phyloP scores from a whole-genome alignment of 306 rosid genomes.

The Arachis stenosperma region DNA sequence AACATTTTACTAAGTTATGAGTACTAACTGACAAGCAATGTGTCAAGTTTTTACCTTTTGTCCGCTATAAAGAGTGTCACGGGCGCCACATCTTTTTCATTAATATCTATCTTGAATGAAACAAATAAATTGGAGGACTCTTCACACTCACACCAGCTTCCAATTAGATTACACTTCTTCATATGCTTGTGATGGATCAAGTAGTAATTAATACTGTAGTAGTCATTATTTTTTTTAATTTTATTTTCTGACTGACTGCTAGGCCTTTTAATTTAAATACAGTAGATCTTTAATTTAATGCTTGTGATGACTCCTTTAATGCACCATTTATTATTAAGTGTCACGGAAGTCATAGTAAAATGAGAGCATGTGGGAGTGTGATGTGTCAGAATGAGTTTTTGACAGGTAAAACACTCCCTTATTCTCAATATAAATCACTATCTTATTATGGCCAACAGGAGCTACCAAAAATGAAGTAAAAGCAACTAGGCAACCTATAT shows the following conservation, averaged over 20 bases:
- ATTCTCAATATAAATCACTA: conserved; percentile 1
- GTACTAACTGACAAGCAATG: neutral
- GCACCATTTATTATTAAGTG: conserved; percentile 2
- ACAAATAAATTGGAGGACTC: neutral
- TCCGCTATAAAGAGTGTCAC: conserved; percentile 22
- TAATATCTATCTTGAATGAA: too few relatives aligned
- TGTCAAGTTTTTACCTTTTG: neutral
- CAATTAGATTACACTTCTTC: neutral
- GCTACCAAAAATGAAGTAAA: conserved; percentile 34
- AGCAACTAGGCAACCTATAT: conserved; percentile 45
- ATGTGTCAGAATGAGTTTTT: conserved; percentile 35
- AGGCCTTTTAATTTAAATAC: neutral
- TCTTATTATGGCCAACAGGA: conserved; percentile 36
- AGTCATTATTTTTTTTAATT: too few relatives aligned
- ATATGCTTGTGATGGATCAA: neutral
- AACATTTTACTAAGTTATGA: neutral
- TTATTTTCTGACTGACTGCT: neutral
- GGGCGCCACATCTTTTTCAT: conserved; percentile 36
- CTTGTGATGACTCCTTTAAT: neutral
- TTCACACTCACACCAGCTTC: conserved; percentile 30
- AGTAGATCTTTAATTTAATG: neutral
- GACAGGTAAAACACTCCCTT: conserved; percentile 15
- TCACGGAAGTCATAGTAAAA: neutral
- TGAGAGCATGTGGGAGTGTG: conserved; percentile 13
- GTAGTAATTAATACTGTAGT: neutral